These are phyloP conservation scores for Diplocarpon mali DNA, from an alignment of 2,329 filamentous ascomycete species.

Conservation along the genomic window DNA sequence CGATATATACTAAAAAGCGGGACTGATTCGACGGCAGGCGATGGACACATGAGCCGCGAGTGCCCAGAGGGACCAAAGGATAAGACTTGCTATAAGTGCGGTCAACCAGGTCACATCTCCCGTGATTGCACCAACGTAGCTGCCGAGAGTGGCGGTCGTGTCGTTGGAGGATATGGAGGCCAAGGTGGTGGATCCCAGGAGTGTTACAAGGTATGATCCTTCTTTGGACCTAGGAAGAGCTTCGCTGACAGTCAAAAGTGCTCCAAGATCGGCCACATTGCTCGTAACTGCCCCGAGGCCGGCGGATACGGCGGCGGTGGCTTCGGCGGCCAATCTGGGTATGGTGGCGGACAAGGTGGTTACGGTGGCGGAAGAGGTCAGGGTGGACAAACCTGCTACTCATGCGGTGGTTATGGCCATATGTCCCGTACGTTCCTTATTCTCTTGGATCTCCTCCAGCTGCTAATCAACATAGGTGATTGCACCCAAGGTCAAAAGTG, in stretches of 20 bases:
- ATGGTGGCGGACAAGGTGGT: conserved; percentile 27
- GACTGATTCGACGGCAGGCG: conserved; percentile 32
- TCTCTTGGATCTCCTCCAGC: not conserved
- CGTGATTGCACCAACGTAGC: conserved; percentile 47
- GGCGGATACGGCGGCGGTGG: conserved; percentile 37
- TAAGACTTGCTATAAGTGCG: conserved; percentile 71
- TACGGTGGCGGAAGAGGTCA: conserved; percentile 38
- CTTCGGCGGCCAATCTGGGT: conserved; percentile 26
- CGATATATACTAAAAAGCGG: conserved; percentile 12
- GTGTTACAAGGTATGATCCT: conserved; percentile 63
- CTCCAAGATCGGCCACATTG: conserved; percentile 91
- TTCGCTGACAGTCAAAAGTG: conserved; percentile 43
- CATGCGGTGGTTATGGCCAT: conserved; percentile 92
- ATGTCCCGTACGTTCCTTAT: conserved; percentile 66
- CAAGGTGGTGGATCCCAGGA: conserved; percentile 44
- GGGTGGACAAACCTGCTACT: conserved; percentile 86
- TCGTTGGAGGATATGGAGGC: conserved; percentile 27
- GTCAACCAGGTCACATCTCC: conserved; percentile 79
- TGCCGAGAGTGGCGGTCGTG: conserved; percentile 24
- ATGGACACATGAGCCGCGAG: conserved; percentile 81
- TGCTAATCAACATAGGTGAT: conserved; percentile 45
- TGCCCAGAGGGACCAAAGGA: conserved; percentile 85
- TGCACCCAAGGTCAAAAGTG: conserved; percentile 99
- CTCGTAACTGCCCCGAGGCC: conserved; percentile 72
- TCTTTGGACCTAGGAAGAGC: not conserved